A percentile compares a stretch with the other conserved stretches of the same genome.
These are phyloP conservation scores for Mimosa pudica DNA, from an alignment of 306 rosid species.

Conservation along the genomic window DNA sequence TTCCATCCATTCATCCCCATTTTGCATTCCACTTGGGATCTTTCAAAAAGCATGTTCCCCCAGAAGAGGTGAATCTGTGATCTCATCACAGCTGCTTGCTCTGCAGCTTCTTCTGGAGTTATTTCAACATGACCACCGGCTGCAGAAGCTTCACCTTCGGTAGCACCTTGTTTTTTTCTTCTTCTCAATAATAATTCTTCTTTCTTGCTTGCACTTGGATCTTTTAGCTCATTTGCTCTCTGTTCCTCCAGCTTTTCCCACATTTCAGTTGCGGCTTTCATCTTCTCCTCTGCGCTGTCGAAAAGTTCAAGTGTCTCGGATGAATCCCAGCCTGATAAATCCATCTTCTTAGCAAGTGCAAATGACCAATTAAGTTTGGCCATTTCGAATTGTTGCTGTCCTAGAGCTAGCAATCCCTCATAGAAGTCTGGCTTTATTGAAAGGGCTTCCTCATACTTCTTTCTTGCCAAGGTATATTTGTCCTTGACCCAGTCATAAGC, in stretches of 20 bases:
- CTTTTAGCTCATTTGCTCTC: conserved; percentile 79
- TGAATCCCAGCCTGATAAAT: conserved; percentile 74
- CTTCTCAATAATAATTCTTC: conserved; percentile 78
- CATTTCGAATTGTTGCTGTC: conserved; percentile 96
- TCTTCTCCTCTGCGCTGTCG: conserved; percentile 86
- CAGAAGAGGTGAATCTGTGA: conserved; percentile 97
- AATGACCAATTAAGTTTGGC: conserved; percentile 98
- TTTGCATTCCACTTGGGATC: conserved; percentile 94
- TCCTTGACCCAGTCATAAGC: conserved; percentile 98
- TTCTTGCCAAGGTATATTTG: conserved; percentile 82
- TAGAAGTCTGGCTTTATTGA: conserved; percentile 88
- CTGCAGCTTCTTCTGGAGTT: conserved; percentile 83
- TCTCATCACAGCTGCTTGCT: conserved; percentile 93
- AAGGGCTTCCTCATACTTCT: conserved; percentile 91
- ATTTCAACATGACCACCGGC: conserved; percentile 59
- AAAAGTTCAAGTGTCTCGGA: conserved; percentile 76
- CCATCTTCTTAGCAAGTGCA: conserved; percentile 87
- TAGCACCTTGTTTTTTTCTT: conserved; percentile 61
- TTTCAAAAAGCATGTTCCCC: conserved; percentile 97
- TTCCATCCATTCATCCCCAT: conserved; percentile 78
- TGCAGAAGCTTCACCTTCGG: conserved; percentile 64
- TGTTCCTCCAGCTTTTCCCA: conserved; percentile 98
- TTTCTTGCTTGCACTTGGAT: conserved; percentile 79
- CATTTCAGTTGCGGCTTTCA: conserved; percentile 94
- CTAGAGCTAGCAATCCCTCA: conserved; percentile 89